Conservation (phyloP, 208 protist genomes). For the Trypanosoma congolense region DNA sequence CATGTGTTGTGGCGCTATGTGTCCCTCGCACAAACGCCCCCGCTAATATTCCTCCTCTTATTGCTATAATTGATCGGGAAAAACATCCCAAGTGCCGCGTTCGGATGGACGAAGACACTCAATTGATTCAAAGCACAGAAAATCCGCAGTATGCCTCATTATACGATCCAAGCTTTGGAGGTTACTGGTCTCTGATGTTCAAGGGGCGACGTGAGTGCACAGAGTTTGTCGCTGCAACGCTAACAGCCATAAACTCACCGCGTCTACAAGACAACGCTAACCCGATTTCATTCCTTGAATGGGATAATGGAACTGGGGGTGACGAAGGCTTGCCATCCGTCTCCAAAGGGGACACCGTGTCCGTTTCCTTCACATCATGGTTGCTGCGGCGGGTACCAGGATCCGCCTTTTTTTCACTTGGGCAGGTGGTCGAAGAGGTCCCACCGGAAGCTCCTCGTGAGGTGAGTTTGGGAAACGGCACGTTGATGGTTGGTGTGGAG, state of each 20-base stretch:
- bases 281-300: conserved; percentile 15
- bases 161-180: conserved; percentile 22
- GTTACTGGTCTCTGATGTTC: conserved; percentile 34
- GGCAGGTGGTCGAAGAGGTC: conserved; percentile 35
- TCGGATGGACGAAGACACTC: conserved; percentile 10
- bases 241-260: conserved; percentile 35
- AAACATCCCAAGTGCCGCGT: conserved; percentile 24
- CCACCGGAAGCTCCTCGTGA: conserved; percentile 32
- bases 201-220: conserved; percentile 25
- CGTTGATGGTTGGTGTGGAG: conserved; percentile 40
- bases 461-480: conserved; percentile 31
- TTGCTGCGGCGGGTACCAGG: conserved; percentile 29
- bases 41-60: conserved; percentile 5
- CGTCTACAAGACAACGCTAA: conserved; percentile 3
- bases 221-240: conserved; percentile 37
- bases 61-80: conserved; percentile 27
- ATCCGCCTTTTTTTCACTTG: conserved; percentile 31
- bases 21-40: conserved; percentile 27
- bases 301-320: conserved; percentile 10
- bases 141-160: conserved; percentile 36
- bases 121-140: conserved; percentile 20
- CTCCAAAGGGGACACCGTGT: conserved; percentile 14
- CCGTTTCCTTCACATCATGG: conserved; percentile 32
- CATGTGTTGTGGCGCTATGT: conserved; percentile 44
- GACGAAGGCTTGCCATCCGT: conserved; percentile 1